phyloP scores from a whole-genome alignment of 2,329 filamentous ascomycete genomes.

The Penicillium brasilianum region DNA sequence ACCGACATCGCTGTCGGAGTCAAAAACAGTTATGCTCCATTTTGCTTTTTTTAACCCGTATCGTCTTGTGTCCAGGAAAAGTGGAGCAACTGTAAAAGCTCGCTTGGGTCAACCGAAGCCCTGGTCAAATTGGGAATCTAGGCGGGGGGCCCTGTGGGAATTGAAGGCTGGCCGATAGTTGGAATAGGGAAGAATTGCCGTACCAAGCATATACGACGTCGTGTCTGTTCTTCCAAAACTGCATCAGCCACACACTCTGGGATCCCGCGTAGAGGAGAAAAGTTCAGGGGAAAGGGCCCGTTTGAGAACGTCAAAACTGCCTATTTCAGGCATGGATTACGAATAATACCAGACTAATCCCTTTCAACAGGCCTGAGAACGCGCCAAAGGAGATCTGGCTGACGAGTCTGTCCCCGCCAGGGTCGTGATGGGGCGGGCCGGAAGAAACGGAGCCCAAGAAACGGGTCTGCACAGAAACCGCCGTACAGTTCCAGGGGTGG shows the following conservation, averaged over 20 bases:
- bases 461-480: constrained; percentile 30
- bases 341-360: constrained; percentile 1
- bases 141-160: constrained; percentile 5
- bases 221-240: not conserved
- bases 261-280: not conserved
- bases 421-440: constrained; percentile 28
- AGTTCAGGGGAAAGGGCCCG: not conserved
- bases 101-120: constrained; percentile 32
- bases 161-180: not conserved
- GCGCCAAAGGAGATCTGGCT: constrained; percentile 21
- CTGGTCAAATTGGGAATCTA: constrained; percentile 27
- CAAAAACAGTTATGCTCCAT: not conserved
- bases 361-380: not conserved
- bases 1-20: constrained; percentile 21
- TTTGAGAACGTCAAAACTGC: not conserved
- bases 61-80: not conserved
- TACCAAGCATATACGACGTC: not conserved
- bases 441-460: constrained; percentile 32
- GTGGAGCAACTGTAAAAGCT: constrained; percentile 16
- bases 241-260: constrained; percentile 1
- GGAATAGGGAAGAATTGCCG: not conserved
- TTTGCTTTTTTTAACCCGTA: not conserved
- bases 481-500: constrained; percentile 26
- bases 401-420: constrained; percentile 26
- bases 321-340: not conserved